Percentiles rank a stretch among this genome's conserved stretches.
Evolutionary conservation across 768 basidiomycete species (phyloP).

Genomic region (Hemileccinum impolitum): DNA sequence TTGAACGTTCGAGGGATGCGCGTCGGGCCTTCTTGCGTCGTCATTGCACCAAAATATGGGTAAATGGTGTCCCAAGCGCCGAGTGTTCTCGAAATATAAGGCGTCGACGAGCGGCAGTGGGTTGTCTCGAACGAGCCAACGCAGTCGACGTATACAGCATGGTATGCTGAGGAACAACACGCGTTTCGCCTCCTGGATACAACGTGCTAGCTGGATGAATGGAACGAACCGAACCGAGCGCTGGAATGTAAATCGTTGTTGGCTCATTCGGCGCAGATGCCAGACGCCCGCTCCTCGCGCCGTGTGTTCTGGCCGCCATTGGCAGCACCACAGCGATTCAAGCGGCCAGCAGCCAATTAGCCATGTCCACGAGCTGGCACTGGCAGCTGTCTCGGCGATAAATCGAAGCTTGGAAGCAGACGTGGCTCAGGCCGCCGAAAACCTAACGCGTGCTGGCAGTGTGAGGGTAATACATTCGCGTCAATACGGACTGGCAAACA

Average conservation of each 20-base stretch:
- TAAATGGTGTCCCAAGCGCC: background rate
- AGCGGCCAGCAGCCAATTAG: no score
- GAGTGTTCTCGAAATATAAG: background rate
- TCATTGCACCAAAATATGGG: background rate
- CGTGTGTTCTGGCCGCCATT: no score
- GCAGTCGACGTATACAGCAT: background rate
- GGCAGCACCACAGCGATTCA: no score
- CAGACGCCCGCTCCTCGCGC: no score
- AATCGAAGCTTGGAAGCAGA: no score
- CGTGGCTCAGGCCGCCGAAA: no score
- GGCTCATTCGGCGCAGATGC: no score
- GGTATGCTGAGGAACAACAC: background rate
- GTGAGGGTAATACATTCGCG: no score
- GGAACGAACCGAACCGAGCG: background rate
- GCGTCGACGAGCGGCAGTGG: background rate
- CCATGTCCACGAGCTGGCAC: no score
- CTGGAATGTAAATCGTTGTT: background rate
- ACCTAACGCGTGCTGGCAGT: no score
- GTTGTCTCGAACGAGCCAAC: background rate
- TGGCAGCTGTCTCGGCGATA: no score
- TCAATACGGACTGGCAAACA: no score
- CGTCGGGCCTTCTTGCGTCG: conserved; percentile 1
- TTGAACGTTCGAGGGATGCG: conserved; percentile 1
- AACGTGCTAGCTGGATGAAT: conserved; percentile 10
- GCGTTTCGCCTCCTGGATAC: conserved; percentile 1